Conservation (phyloP, 106 monocot species). For the Allium cepa region DNA sequence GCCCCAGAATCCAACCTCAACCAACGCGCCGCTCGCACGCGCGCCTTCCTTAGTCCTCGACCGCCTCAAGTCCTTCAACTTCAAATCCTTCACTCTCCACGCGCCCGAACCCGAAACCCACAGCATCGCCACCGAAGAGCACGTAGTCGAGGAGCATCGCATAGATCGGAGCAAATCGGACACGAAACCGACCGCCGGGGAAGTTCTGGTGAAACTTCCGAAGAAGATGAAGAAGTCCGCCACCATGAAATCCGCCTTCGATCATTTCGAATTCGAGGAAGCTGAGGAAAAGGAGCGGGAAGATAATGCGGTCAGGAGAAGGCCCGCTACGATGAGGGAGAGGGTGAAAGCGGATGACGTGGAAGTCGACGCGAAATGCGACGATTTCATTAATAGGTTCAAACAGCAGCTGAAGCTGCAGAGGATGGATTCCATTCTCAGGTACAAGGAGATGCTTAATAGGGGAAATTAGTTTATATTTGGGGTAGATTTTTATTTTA, state of each 20-base stretch:
- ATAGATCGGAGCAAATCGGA: slow-evolving; percentile 19
- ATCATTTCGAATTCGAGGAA: slow-evolving; percentile 10
- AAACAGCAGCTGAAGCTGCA: slow-evolving; percentile 70
- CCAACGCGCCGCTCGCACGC: slow-evolving; percentile 6
- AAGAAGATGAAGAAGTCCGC: slow-evolving; percentile 18
- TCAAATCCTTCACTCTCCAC: slow-evolving; percentile 14
- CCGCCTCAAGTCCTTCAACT: slow-evolving; percentile 37
- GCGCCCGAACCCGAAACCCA: slow-evolving; percentile 2
- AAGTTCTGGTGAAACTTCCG: neutral
- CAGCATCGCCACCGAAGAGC: neutral
- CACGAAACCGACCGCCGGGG: slow-evolving; percentile 7
- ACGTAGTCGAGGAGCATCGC: slow-evolving; percentile 3
- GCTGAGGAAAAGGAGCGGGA: slow-evolving; percentile 40
- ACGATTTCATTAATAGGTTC: slow-evolving; percentile 75
- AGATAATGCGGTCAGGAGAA: neutral
- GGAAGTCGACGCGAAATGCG: slow-evolving; percentile 68
- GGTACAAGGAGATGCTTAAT: slow-evolving; percentile 53
- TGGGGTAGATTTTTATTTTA: neutral
- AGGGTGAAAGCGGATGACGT: slow-evolving; percentile 8
- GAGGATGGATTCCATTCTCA: slow-evolving; percentile 51
- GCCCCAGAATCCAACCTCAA: neutral
- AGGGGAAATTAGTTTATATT: neutral
- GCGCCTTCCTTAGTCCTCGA: slow-evolving; percentile 31
- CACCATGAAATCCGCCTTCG: slow-evolving; percentile 6
- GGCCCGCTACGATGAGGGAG: slow-evolving; percentile 1